Evolutionary conservation across 2,329 filamentous ascomycete species (phyloP).

Genomic region (Aspergillus pseudoviridinutans): DNA sequence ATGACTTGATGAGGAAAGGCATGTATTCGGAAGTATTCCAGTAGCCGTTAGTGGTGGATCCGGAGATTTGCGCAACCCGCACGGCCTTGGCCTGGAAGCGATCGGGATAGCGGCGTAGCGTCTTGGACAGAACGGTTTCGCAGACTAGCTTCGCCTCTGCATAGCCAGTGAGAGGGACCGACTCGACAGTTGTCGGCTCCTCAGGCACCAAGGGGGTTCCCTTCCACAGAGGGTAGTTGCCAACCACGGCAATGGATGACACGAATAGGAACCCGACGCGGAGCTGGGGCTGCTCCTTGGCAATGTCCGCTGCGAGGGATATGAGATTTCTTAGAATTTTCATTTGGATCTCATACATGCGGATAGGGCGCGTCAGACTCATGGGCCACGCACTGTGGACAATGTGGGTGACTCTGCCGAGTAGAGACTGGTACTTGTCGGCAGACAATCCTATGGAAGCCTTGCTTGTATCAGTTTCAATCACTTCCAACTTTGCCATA

Average conservation of each 20-base stretch:
- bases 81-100: constrained; percentile 44
- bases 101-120: constrained; percentile 40
- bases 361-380: constrained; percentile 12
- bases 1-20: constrained; percentile 48
- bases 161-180: constrained; percentile 47
- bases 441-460: constrained; percentile 46
- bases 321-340: constrained; percentile 50
- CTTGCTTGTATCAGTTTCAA: constrained; percentile 48
- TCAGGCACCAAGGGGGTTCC: constrained; percentile 41
- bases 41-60: constrained; percentile 46
- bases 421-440: constrained; percentile 38
- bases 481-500: constrained; percentile 41
- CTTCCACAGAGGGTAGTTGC: constrained; percentile 25
- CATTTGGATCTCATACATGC: constrained; percentile 20
- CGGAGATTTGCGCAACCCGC: constrained; percentile 52
- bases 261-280: constrained; percentile 37
- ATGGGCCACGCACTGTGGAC: constrained; percentile 18
- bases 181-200: constrained; percentile 35
- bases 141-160: constrained; percentile 50
- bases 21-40: constrained; percentile 55
- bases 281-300: constrained; percentile 7
- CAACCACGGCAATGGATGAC: constrained; percentile 41
- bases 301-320: constrained; percentile 38
- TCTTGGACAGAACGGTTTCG: constrained; percentile 49
- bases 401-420: constrained; percentile 43